These are phyloP conservation scores for Diaporthe longicolla DNA, from an alignment of 2,329 filamentous ascomycete genomes.

Conservation along the genomic window DNA sequence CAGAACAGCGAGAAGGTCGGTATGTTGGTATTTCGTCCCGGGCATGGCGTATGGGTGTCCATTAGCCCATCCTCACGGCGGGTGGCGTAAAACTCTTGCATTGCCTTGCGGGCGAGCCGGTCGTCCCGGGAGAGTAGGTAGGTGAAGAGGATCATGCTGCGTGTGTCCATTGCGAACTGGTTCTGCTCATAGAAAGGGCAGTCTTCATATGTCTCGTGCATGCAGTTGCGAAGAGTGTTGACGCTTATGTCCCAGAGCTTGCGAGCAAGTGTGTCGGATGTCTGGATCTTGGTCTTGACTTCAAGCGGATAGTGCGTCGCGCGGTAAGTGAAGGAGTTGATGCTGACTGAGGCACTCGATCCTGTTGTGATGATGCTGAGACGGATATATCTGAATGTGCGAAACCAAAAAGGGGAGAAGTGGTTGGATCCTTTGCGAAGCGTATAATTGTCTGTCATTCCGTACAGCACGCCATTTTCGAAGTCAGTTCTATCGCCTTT, in stretches of 20 bases:
- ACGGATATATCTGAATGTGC: conserved; percentile 43
- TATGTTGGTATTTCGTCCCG: conserved; percentile 46
- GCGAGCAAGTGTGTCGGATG: neutral
- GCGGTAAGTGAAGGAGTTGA: conserved; percentile 36
- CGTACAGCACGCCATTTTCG: conserved; percentile 38
- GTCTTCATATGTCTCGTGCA: conserved; percentile 54
- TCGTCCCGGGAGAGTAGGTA: conserved; percentile 53
- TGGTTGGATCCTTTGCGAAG: conserved; percentile 31
- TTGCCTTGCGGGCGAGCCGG: conserved; percentile 51
- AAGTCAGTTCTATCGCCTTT: conserved; percentile 41
- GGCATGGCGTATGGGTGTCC: conserved; percentile 49
- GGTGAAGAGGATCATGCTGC: conserved; percentile 50
- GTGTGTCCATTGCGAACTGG: conserved; percentile 49
- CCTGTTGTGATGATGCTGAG: conserved; percentile 29
- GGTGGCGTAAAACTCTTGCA: conserved; percentile 51
- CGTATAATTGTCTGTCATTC: conserved; percentile 35
- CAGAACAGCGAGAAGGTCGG: conserved; percentile 54
- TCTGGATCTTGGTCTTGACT: conserved; percentile 14
- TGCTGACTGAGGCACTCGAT: conserved; percentile 9
- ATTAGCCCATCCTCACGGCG: conserved; percentile 49
- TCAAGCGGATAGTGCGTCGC: conserved; percentile 32
- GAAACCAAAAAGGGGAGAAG: conserved; percentile 43
- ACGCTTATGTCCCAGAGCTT: conserved; percentile 52
- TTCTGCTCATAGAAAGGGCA: conserved; percentile 55
- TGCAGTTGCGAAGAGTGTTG: conserved; percentile 53